A percentile compares a stretch with the other conserved stretches of the same genome.
Evolutionary conservation across 2,329 filamentous ascomycete genomes (phyloP).

Genomic region (Beauveria brongniartii): DNA sequence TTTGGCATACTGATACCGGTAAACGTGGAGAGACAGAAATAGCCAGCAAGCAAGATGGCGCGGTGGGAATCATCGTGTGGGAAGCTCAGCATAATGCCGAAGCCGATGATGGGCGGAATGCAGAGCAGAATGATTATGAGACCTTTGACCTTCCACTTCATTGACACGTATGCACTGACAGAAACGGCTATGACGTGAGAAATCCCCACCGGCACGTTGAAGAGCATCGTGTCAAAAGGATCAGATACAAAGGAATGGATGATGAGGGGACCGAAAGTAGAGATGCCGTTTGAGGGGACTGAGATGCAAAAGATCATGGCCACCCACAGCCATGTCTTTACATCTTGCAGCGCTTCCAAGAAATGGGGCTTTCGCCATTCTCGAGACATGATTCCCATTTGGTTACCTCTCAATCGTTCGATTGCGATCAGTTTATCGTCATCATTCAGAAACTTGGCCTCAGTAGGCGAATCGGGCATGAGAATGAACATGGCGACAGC

Average conservation of each 20-base stretch:
- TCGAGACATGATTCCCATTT: slow-evolving; percentile 44
- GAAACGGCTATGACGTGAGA: slow-evolving; percentile 53
- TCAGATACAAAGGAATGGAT: slow-evolving; percentile 51
- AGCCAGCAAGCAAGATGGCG: slow-evolving; percentile 44
- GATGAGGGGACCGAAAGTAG: slow-evolving; percentile 52
- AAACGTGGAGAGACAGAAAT: slow-evolving; percentile 52
- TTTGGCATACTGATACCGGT: slow-evolving; percentile 29
- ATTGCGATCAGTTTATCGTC: slow-evolving; percentile 44
- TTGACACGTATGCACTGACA: slow-evolving; percentile 47
- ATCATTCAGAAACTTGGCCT: slow-evolving; percentile 42
- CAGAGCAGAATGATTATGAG: slow-evolving; percentile 47
- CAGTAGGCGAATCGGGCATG: slow-evolving; percentile 42
- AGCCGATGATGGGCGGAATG: slow-evolving; percentile 49
- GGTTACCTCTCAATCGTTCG: slow-evolving; percentile 45
- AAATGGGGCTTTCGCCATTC: slow-evolving; percentile 45
- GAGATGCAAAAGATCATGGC: slow-evolving; percentile 46
- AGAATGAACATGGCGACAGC: slow-evolving; percentile 35
- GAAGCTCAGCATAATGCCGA: slow-evolving; percentile 43
- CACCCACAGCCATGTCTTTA: slow-evolving; percentile 55
- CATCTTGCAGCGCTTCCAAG: slow-evolving; percentile 44
- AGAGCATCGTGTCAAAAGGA: slow-evolving; percentile 48
- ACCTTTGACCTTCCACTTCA: slow-evolving; percentile 46
- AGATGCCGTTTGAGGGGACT: slow-evolving; percentile 48
- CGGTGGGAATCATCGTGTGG: slow-evolving; percentile 37
- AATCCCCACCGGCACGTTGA: slow-evolving; percentile 53